phyloP scores from a whole-genome alignment of 2,329 filamentous ascomycete genomes.

The Teratosphaeria viscida region DNA sequence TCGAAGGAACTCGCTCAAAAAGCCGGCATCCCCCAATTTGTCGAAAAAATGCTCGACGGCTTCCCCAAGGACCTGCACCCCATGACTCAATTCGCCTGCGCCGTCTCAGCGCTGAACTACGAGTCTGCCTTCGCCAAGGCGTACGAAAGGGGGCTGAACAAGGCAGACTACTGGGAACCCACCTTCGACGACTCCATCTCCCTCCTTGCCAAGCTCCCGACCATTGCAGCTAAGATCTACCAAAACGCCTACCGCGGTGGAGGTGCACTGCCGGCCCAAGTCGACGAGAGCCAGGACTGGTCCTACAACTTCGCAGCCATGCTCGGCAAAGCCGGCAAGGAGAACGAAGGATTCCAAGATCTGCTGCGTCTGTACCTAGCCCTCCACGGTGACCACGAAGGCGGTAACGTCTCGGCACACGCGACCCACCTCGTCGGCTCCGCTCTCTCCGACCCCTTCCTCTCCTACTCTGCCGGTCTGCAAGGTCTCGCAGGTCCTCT shows the following conservation, averaged over 20 bases:
- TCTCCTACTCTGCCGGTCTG: constrained; percentile 91
- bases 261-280: constrained; percentile 61
- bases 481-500: constrained; percentile 91
- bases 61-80: constrained; percentile 88
- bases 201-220: constrained; percentile 88
- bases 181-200: constrained; percentile 94
- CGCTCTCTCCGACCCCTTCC: constrained; percentile 86
- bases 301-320: constrained; percentile 97
- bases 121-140: constrained; percentile 87
- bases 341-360: constrained; percentile 93
- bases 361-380: constrained; percentile 88
- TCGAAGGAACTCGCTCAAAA: constrained; percentile 82
- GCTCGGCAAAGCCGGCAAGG: constrained; percentile 77
- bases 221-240: constrained; percentile 95
- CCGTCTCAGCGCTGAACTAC: constrained; percentile 91
- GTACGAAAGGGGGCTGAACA: constrained; percentile 83
- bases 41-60: constrained; percentile 76
- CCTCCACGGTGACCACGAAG: constrained; percentile 95
- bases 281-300: constrained; percentile 87
- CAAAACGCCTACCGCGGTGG: constrained; percentile 73
- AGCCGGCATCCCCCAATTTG: constrained; percentile 69
- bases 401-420: constrained; percentile 94
- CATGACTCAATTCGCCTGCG: constrained; percentile 96
- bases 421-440: constrained; percentile 90
- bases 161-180: constrained; percentile 97